These are phyloP conservation scores for Hymenoscyphus linearis DNA, from an alignment of 2,329 filamentous ascomycete genomes.

Conservation along the genomic window DNA sequence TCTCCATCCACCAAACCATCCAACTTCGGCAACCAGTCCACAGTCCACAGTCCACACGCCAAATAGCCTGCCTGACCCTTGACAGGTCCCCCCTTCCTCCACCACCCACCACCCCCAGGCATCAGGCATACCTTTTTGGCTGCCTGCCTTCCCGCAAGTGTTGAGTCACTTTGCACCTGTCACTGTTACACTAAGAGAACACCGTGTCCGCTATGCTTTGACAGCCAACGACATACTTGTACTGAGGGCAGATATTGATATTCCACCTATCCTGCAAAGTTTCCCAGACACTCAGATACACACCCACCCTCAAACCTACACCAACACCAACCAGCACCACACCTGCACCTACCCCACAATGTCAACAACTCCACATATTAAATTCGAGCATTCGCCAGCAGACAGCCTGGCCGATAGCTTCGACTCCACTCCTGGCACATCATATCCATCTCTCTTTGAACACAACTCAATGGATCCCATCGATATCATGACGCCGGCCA, in stretches of 20 bases:
- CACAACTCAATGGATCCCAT: slow-evolving; percentile 24
- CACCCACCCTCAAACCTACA: background rate
- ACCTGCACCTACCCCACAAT: slow-evolving; percentile 12
- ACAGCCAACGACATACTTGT: slow-evolving; percentile 10
- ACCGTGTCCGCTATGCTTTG: slow-evolving; percentile 12
- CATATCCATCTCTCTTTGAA: slow-evolving; percentile 30
- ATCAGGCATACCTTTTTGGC: background rate
- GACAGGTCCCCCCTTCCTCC: background rate
- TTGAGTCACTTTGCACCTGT: slow-evolving; percentile 7
- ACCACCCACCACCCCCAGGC: too few relatives aligned
- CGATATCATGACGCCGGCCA: slow-evolving; percentile 30
- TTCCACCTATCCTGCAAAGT: slow-evolving; percentile 1
- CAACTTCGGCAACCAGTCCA: background rate
- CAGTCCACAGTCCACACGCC: background rate
- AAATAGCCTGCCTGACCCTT: background rate
- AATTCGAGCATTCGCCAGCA: slow-evolving; percentile 31
- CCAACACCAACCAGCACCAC: background rate
- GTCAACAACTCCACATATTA: slow-evolving; percentile 26
- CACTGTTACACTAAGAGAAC: slow-evolving; percentile 1
- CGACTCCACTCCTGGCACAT: slow-evolving; percentile 29
- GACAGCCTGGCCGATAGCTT: slow-evolving; percentile 32
- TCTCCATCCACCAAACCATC: background rate
- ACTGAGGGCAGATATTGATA: slow-evolving; percentile 9
- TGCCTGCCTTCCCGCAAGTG: background rate
- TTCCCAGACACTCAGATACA: background rate